Evolutionary conservation across 805 yeast species (phyloP).

Genomic region (Saccharomyces mikatae): DNA sequence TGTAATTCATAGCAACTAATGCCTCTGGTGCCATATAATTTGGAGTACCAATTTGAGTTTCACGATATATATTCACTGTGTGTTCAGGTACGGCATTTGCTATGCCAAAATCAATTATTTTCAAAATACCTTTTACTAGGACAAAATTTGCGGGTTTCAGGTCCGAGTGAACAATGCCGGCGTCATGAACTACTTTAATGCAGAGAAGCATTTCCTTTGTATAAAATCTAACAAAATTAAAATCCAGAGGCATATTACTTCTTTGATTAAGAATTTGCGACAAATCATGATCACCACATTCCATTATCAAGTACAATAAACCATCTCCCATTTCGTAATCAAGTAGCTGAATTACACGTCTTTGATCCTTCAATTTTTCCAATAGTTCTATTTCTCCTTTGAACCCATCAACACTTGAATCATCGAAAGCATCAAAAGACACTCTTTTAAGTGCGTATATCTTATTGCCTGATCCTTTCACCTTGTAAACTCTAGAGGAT

Average conservation of each 20-base stretch:
- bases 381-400: slow-evolving; percentile 84
- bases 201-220: slow-evolving; percentile 72
- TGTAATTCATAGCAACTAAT: slow-evolving; percentile 46
- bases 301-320: slow-evolving; percentile 72
- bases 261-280: slow-evolving; percentile 69
- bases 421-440: slow-evolving; percentile 72
- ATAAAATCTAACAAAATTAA: slow-evolving; percentile 72
- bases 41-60: slow-evolving; percentile 89
- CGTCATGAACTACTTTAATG: slow-evolving; percentile 78
- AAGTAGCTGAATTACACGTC: slow-evolving; percentile 68
- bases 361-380: slow-evolving; percentile 46
- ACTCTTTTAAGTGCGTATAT: slow-evolving; percentile 77
- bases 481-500: slow-evolving; percentile 82
- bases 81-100: slow-evolving; percentile 92
- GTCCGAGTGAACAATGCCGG: slow-evolving; percentile 81
- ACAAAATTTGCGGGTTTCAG: slow-evolving; percentile 66
- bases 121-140: slow-evolving; percentile 74
- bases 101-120: slow-evolving; percentile 90
- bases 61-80: slow-evolving; percentile 82
- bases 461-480: slow-evolving; percentile 46
- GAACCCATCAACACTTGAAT: slow-evolving; percentile 63
- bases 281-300: slow-evolving; percentile 86
- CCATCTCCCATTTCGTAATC: slow-evolving; percentile 66
- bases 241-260: slow-evolving; percentile 44
- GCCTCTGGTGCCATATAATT: slow-evolving; percentile 98